Evolutionary conservation across 345 rosid genomes (phyloP).

Genomic region (Draba incana): DNA sequence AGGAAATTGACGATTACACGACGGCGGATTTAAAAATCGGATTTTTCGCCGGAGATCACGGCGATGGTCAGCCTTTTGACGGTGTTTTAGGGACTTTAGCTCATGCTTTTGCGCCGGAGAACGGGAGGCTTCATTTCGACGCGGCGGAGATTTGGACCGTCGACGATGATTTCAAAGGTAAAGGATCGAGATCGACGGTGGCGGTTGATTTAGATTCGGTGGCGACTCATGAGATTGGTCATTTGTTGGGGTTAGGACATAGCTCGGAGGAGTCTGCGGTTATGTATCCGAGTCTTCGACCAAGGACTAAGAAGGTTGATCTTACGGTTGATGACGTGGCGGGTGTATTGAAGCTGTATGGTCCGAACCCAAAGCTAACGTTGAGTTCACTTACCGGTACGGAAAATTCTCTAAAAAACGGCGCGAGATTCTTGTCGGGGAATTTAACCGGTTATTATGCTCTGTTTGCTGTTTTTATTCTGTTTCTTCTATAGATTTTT

Average conservation of each 20-base stretch:
- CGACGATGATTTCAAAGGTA: constrained; percentile 48
- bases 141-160: constrained; percentile 80
- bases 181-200: constrained; percentile 41
- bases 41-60: constrained; percentile 67
- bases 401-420: constrained; percentile 57
- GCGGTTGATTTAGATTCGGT: constrained; percentile 95
- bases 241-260: constrained; percentile 81
- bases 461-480: constrained; percentile 42
- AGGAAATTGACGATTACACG: constrained; percentile 48
- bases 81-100: constrained; percentile 85
- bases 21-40: constrained; percentile 71
- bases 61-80: constrained; percentile 88
- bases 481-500: constrained; percentile 28
- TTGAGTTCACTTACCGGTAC: constrained; percentile 59
- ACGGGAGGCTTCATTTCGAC: constrained; percentile 83
- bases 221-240: constrained; percentile 96
- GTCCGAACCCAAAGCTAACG: constrained; percentile 74
- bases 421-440: constrained; percentile 35
- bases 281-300: constrained; percentile 89
- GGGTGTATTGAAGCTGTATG: constrained; percentile 76
- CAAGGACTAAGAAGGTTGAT: constrained; percentile 63
- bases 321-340: constrained; percentile 80
- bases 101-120: constrained; percentile 88
- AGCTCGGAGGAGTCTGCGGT: constrained; percentile 77
- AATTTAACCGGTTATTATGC: constrained; percentile 41